Conservation (phyloP, 495 filamentous ascomycete species). For the Clavariopsis aquatica region DNA sequence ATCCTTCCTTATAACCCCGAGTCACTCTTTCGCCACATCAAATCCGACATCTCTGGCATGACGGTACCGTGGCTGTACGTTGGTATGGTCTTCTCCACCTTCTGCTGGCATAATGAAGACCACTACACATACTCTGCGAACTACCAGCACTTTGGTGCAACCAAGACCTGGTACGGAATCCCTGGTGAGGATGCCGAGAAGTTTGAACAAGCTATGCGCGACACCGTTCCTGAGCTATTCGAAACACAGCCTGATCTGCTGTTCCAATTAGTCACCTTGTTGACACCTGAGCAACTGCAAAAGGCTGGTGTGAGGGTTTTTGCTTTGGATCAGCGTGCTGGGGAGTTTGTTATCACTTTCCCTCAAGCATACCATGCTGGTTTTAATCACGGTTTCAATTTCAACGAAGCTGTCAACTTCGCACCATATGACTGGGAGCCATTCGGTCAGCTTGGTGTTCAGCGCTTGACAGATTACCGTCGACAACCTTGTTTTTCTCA, state of each 20-base stretch:
- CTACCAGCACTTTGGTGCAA: constrained; percentile 97
- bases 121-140: constrained; percentile 98
- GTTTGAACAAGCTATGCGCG: constrained; percentile 92
- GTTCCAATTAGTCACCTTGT: constrained; percentile 93
- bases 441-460: constrained; percentile 81
- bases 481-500: constrained; percentile 96
- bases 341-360: constrained; percentile 88
- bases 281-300: constrained; percentile 90
- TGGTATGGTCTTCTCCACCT: constrained; percentile 99
- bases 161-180: constrained; percentile 99
- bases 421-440: constrained; percentile 97
- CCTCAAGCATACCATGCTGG: constrained; percentile 50
- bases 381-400: constrained; percentile 79
- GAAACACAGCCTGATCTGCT: constrained; percentile 95
- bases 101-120: constrained; percentile 99
- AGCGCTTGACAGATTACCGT: constrained; percentile 82
- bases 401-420: constrained; percentile 99
- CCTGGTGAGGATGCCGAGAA: constrained; percentile 89
- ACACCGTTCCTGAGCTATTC: constrained; percentile 93
- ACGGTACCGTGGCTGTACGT: constrained; percentile 99
- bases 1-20: constrained; percentile 87
- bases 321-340: constrained; percentile 87
- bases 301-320: constrained; percentile 94
- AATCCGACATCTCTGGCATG: constrained; percentile 99
- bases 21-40: constrained; percentile 94